Evolutionary conservation across 768 basidiomycete genomes (phyloP).

Genomic region (Termitomyces sp.): DNA sequence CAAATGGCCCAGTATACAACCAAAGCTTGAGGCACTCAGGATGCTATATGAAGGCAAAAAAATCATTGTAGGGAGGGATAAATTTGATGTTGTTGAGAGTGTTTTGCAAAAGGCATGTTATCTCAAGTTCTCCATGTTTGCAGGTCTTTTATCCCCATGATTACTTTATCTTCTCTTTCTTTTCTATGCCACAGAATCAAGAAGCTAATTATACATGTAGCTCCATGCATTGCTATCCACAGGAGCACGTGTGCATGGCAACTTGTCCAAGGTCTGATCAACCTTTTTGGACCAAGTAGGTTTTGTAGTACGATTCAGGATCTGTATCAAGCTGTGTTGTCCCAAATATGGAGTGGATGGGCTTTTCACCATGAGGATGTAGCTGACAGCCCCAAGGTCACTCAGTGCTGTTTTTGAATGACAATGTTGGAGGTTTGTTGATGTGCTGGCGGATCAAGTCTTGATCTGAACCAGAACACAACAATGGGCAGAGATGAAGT

Average conservation of each 20-base stretch:
- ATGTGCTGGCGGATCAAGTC: conserved; percentile 10
- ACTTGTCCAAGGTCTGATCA: conserved; percentile 13
- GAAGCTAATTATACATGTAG: conserved; percentile 28
- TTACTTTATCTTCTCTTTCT: neutral
- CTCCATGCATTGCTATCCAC: conserved; percentile 69
- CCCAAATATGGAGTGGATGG: conserved; percentile 4
- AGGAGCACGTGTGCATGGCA: neutral
- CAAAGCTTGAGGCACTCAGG: too few relatives aligned
- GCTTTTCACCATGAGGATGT: conserved; percentile 5
- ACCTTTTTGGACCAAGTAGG: conserved; percentile 4
- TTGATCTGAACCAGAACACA: conserved; percentile 5
- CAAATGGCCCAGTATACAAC: too few relatives aligned
- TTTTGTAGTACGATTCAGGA: neutral
- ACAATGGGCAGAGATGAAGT: conserved; percentile 38
- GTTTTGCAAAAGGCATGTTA: conserved; percentile 85
- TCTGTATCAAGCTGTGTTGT: neutral
- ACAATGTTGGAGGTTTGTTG: neutral
- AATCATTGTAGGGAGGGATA: conserved; percentile 98
- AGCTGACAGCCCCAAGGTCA: neutral
- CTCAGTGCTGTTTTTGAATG: neutral
- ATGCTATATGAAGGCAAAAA: conserved; percentile 93
- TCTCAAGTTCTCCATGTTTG: too few relatives aligned
- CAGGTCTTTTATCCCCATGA: too few relatives aligned
- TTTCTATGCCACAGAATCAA: neutral
- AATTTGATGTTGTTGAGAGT: conserved; percentile 96